Evolutionary conservation across 768 basidiomycete genomes (phyloP), one percentile per base, ranked within the genome.

Genomic region (Pluteus cervinus): DNA sequence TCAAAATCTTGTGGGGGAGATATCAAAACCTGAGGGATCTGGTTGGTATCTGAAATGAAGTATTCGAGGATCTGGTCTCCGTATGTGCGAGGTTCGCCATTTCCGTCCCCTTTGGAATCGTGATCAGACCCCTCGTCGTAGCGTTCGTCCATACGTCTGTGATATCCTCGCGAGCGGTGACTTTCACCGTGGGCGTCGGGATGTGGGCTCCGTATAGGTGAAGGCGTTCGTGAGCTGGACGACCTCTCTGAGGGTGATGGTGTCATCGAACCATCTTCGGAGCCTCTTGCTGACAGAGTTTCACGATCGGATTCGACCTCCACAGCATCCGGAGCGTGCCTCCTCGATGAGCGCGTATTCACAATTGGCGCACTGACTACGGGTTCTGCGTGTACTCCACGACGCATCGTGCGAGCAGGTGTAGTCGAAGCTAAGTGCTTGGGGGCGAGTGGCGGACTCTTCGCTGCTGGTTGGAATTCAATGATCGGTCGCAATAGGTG

Each of bases 31-130:
- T 76, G 71, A 7, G 96, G 96, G 21, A 93, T 80, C 53, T 90
- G 86, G 44, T 86, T 85, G 26, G 91, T 87, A 61, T 99, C 96
- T 30, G 94, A 94, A 48, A 99, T 91, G 60, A 98, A 99, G 64
- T 96, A 98, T 65, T 97, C 94, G 49, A 99, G 71, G 42, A 99
- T 91, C 56, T 91, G 87, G 61, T 98, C 93, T 24, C 84, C 90
- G 54, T 98, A 97, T n/a, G 75, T 68, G 28, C 81, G 71, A 21
- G 75, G 63, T 45, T 82, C 81, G 33, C 60, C 59, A 3, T 46
- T 42, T 16, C 72, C 75, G 45, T 75, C 79, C 29, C 56, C 68
- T 4, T 45, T 39, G 14, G 52, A 50, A 25, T 70, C 76, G 4
- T 60, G 63, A 12, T 75, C 77, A 10, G 66, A 63, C 15, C 51